These are phyloP conservation scores for Cyphellophora attinorum DNA, from an alignment of 2,329 filamentous ascomycete species.

Conservation along the genomic window DNA sequence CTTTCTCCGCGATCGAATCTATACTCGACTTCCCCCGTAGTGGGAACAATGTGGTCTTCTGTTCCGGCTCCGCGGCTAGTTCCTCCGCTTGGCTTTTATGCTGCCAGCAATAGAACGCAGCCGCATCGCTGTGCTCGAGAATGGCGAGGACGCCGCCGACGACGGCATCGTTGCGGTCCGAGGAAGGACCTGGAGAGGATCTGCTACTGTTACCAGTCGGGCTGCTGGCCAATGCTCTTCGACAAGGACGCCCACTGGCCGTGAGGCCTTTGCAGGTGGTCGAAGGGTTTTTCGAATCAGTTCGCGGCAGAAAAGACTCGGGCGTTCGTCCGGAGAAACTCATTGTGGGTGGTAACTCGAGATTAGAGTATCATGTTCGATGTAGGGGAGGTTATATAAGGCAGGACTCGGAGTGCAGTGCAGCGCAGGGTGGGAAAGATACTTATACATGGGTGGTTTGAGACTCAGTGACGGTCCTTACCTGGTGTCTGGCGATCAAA, in stretches of 20 bases:
- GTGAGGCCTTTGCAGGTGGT: slow-evolving; percentile 87
- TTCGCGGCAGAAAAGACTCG: slow-evolving; percentile 66
- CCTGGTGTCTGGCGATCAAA: too few relatives aligned
- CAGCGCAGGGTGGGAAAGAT: too few relatives aligned
- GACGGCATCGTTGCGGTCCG: slow-evolving; percentile 17
- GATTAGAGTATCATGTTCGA: too few relatives aligned
- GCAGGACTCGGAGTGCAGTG: too few relatives aligned
- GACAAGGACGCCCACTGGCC: slow-evolving; percentile 69
- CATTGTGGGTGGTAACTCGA: slow-evolving; percentile 38
- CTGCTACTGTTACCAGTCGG: slow-evolving; percentile 23
- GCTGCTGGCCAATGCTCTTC: slow-evolving; percentile 54
- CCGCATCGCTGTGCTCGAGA: slow-evolving; percentile 19
- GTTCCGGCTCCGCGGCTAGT: slow-evolving; percentile 35
- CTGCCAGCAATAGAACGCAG: slow-evolving; percentile 74
- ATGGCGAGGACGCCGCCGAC: slow-evolving; percentile 22
- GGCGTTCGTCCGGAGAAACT: slow-evolving; percentile 64
- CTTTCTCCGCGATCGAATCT: slow-evolving; percentile 72
- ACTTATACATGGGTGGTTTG: too few relatives aligned
- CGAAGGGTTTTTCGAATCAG: slow-evolving; percentile 74
- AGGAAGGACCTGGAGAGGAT: slow-evolving; percentile 21
- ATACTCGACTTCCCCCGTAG: slow-evolving; percentile 64
- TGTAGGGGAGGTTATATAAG: too few relatives aligned
- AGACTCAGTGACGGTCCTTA: too few relatives aligned
- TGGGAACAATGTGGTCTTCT: slow-evolving; percentile 43
- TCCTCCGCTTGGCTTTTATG: slow-evolving; percentile 74